A percentile compares a stretch with the other conserved stretches of the same genome.
Evolutionary conservation across 331 rosid genomes (phyloP).

Genomic region (Ulmus americana): DNA sequence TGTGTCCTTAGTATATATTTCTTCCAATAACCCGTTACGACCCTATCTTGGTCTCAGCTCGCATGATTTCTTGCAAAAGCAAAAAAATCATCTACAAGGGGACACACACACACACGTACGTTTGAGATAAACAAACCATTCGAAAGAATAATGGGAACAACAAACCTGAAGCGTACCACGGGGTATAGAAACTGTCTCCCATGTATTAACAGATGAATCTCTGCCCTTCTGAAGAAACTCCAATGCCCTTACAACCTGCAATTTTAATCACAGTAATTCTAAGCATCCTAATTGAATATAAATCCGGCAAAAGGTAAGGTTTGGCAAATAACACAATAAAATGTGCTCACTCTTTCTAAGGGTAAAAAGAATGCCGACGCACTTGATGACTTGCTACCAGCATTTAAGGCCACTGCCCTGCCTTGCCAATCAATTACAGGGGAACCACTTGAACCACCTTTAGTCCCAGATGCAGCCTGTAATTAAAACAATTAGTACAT

Average conservation of each 20-base stretch:
- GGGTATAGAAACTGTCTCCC: slow-evolving; percentile 78
- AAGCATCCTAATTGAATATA: slow-evolving; percentile 18
- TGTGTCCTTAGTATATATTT: too few species aligned
- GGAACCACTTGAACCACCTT: slow-evolving; percentile 98
- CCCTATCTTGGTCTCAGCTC: neutral
- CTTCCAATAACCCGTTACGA: neutral
- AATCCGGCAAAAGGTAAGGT: slow-evolving; percentile 23
- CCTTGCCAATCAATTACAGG: slow-evolving; percentile 95
- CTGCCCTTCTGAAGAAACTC: slow-evolving; percentile 60
- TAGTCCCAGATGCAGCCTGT: slow-evolving; percentile 98
- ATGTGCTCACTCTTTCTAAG: slow-evolving; percentile 66
- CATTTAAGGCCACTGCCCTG: slow-evolving; percentile 90
- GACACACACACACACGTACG: neutral
- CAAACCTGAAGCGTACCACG: slow-evolving; percentile 99
- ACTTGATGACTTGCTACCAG: slow-evolving; percentile 94
- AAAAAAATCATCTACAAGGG: neutral
- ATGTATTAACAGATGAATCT: slow-evolving; percentile 54
- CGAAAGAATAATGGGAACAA: slow-evolving; percentile 30
- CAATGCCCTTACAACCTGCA: slow-evolving; percentile 92
- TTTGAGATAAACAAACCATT: slow-evolving; percentile 6
- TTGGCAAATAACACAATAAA: slow-evolving; percentile 19
- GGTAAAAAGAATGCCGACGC: slow-evolving; percentile 94
- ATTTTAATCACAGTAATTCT: slow-evolving; percentile 18
- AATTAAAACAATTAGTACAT: slow-evolving; percentile 14
- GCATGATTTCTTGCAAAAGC: neutral